Evolutionary conservation across 2,329 filamentous ascomycete species (phyloP), one percentile per base, ranked within the genome.

Genomic region (Didymella glomerata): DNA sequence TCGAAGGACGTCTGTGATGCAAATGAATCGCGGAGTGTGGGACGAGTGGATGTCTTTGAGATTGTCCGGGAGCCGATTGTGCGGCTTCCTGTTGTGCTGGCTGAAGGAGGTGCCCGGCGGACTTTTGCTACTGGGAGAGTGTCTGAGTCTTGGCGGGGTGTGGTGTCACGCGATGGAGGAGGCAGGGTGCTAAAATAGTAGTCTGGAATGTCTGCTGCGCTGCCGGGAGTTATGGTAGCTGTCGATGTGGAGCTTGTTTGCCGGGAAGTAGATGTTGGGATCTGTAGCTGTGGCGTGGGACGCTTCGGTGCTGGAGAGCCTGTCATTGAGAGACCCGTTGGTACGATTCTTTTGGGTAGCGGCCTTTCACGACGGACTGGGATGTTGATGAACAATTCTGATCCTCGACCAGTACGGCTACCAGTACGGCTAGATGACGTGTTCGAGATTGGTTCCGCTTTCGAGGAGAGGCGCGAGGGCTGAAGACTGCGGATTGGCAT

Each of bases 1-100:
- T 83, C 81, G 60, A 83, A 82, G 3, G 79, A 80, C 2, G 81
- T 83, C 18, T 79, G 76, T 1, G 71, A 75, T 0, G 72, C 72
- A 11, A 68, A 38, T 0, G 75, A 77, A 48, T 77, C 74, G 22
- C 74, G 72, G 20, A 66, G 61, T 32, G 68, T 73, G 7, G 50
- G 50, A 1, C 47, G 56, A 1, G 71, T 71, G 9, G 72, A 76
- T 10, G 68, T 64, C 38, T 67, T 61, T 1, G 71, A 75, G 14
- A 68, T 60, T 7, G 68, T 60, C 28, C 70, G 66, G 10, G 57
- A 55, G 16, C 18, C 52, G n/a, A 41, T 50, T 30, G 64, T 47
- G n/a, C 42, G 40, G 10, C n/a, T 20, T 2, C 40, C 40, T 24
- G 40, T 42, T 25, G 41, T 77, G 57, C 73, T 72, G 2, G 67